Evolutionary conservation across 768 basidiomycete species (phyloP).

Genomic region (Trametes coccinea): DNA sequence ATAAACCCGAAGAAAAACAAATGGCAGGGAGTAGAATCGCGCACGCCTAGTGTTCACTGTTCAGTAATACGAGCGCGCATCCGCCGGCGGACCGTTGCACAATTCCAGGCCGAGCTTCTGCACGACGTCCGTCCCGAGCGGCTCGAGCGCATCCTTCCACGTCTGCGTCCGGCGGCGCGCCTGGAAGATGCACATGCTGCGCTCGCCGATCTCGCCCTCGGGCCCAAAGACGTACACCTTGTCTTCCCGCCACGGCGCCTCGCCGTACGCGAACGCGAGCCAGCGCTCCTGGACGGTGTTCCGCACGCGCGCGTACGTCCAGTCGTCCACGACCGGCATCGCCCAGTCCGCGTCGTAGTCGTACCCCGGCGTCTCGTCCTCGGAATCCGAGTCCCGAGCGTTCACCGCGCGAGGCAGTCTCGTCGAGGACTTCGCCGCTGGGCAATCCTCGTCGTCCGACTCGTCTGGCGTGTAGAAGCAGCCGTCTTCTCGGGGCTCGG

Average conservation of each 20-base stretch:
- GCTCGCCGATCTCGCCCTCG: conserved; percentile 78
- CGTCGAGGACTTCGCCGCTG: not conserved
- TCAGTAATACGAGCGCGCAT: conserved; percentile 15
- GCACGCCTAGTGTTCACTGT: not conserved
- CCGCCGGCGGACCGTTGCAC: conserved; percentile 60
- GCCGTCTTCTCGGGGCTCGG: conserved; percentile 24
- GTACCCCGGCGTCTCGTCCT: conserved; percentile 30
- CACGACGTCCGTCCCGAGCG: conserved; percentile 63
- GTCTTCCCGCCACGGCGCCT: conserved; percentile 68
- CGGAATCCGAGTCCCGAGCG: conserved; percentile 30
- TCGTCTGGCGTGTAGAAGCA: conserved; percentile 38
- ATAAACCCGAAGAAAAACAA: not conserved
- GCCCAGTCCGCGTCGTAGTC: conserved; percentile 47
- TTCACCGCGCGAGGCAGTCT: not conserved
- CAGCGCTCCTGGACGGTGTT: conserved; percentile 73
- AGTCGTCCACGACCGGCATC: conserved; percentile 61
- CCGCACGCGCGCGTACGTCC: conserved; percentile 64
- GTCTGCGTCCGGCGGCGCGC: conserved; percentile 56
- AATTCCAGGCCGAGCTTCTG: conserved; percentile 77
- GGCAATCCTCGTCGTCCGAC: conserved; percentile 26
- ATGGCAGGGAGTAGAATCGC: not conserved
- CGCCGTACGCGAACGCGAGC: conserved; percentile 74
- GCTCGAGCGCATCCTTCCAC: conserved; percentile 69
- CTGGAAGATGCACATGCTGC: conserved; percentile 63
- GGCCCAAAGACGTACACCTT: conserved; percentile 81